Evolutionary conservation across 2,329 filamentous ascomycete genomes (phyloP).

Genomic region (Paecilomyces fulvus): DNA sequence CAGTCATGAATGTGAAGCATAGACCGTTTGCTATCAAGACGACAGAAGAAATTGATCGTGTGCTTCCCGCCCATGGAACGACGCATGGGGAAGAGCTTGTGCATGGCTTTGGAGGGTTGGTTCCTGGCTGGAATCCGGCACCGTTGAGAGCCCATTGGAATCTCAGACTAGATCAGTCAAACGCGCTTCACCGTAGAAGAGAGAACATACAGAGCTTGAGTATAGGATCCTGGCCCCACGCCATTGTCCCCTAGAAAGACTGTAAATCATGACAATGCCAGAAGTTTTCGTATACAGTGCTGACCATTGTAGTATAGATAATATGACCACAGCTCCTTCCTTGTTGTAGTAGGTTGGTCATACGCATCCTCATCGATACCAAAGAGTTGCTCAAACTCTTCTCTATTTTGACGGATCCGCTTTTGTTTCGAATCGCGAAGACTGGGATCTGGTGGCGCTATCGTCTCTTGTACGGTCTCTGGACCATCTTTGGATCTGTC

Average conservation of each 20-base stretch:
- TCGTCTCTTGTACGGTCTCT: neutral
- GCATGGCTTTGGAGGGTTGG: constrained; percentile 22
- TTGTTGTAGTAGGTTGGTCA: constrained; percentile 32
- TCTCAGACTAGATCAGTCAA: constrained; percentile 7
- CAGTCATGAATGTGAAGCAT: constrained; percentile 35
- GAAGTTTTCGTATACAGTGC: neutral
- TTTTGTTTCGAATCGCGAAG: constrained; percentile 4
- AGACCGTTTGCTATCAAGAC: constrained; percentile 36
- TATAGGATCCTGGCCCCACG: constrained; percentile 34
- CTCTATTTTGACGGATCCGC: constrained; percentile 13
- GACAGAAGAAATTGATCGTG: constrained; percentile 29
- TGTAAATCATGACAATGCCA: neutral
- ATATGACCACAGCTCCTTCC: constrained; percentile 36
- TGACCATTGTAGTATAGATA: constrained; percentile 38
- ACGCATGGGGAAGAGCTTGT: constrained; percentile 29
- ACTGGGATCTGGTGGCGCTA: neutral
- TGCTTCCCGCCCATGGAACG: constrained; percentile 31
- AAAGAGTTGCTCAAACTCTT: constrained; percentile 29
- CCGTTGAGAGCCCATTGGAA: constrained; percentile 34
- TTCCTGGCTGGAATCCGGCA: constrained; percentile 30
- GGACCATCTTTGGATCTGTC: neutral
- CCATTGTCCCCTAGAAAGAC: constrained; percentile 29
- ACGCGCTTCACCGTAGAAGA: neutral
- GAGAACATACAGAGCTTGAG: constrained; percentile 26
- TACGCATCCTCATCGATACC: constrained; percentile 27